Percentiles rank a stretch among this genome's conserved stretches.
Evolutionary conservation across 2,329 filamentous ascomycete genomes (phyloP).

Genomic region (Ophiocordyceps unilateralis): DNA sequence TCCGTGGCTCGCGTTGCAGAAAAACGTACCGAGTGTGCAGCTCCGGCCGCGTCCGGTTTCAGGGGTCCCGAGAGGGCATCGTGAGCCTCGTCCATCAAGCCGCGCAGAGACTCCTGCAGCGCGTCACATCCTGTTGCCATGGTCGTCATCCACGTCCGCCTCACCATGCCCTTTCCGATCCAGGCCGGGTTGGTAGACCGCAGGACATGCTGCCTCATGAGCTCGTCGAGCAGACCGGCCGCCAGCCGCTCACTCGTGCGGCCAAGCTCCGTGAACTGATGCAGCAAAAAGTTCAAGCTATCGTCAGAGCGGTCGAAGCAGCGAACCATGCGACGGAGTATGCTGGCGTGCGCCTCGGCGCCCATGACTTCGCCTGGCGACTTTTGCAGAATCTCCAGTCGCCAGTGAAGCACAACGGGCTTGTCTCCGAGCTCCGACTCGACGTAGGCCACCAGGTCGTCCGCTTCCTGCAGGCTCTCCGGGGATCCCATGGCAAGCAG

Average conservation of each 20-base stretch:
- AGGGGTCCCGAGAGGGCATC: slow-evolving; percentile 29
- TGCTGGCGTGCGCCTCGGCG: slow-evolving; percentile 26
- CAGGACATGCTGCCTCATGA: slow-evolving; percentile 42
- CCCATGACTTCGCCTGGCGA: slow-evolving; percentile 30
- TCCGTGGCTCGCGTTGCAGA: background rate
- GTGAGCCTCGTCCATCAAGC: slow-evolving; percentile 18
- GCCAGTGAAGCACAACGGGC: slow-evolving; percentile 48
- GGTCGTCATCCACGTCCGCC: slow-evolving; percentile 48
- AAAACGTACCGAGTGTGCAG: slow-evolving; percentile 44
- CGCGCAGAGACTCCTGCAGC: slow-evolving; percentile 8
- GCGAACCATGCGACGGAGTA: slow-evolving; percentile 44
- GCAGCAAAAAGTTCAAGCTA: slow-evolving; percentile 48
- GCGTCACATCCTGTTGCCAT: slow-evolving; percentile 19
- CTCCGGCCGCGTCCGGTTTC: slow-evolving; percentile 42
- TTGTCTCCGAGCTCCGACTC: slow-evolving; percentile 46
- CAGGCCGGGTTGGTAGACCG: slow-evolving; percentile 32
- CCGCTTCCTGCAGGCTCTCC: slow-evolving; percentile 31
- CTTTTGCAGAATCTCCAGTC: slow-evolving; percentile 45
- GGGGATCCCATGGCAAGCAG: slow-evolving; percentile 28
- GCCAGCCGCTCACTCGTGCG: slow-evolving; percentile 31
- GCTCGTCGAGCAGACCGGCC: slow-evolving; percentile 38
- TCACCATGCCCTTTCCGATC: slow-evolving; percentile 53
- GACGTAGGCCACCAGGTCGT: slow-evolving; percentile 40
- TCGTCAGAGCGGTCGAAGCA: slow-evolving; percentile 40
- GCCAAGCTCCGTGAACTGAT: slow-evolving; percentile 50